Evolutionary conservation across 805 yeast genomes (phyloP).

Genomic region (Cyberlindnera maritima): DNA sequence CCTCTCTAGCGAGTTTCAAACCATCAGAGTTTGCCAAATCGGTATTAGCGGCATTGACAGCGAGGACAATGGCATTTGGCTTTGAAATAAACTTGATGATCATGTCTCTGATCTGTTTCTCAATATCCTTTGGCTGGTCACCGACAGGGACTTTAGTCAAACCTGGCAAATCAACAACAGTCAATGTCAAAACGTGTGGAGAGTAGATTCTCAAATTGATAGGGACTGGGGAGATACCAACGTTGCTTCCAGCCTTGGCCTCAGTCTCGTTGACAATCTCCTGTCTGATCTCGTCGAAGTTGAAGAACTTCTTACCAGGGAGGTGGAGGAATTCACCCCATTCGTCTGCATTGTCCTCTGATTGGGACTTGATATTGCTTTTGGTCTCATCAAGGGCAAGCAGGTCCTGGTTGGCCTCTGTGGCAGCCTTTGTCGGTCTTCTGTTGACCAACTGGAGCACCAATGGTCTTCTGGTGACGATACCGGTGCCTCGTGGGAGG

Average conservation of each 20-base stretch:
- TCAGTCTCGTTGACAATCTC: conserved; percentile 94
- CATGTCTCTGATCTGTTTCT: conserved; percentile 90
- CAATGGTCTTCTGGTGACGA: conserved; percentile 86
- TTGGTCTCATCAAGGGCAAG: conserved; percentile 33
- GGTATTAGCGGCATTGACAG: conserved; percentile 95
- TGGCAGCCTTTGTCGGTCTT: conserved; percentile 38
- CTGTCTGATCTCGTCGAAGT: conserved; percentile 82
- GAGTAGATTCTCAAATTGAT: conserved; percentile 91
- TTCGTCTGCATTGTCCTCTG: conserved; percentile 75
- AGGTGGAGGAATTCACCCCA: conserved; percentile 98
- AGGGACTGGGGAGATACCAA: conserved; percentile 90
- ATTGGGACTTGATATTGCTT: conserved; percentile 44
- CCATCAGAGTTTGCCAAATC: conserved; percentile 98
- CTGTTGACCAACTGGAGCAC: conserved; percentile 77
- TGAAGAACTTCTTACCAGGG: conserved; percentile 83
- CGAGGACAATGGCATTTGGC: conserved; percentile 91
- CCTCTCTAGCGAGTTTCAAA: conserved; percentile 92
- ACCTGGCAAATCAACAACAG: conserved; percentile 96
- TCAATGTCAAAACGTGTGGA: conserved; percentile 90
- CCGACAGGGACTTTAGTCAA: conserved; percentile 98
- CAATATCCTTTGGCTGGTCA: conserved; percentile 97
- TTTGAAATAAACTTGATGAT: conserved; percentile 88
- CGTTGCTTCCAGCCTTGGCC: conserved; percentile 73
- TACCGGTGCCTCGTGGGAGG: conserved; percentile 89
- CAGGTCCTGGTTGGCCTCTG: conserved; percentile 27